phyloP scores from a whole-genome alignment of 2,329 filamentous ascomycete species.

The Drechslerella coelobrocha region DNA sequence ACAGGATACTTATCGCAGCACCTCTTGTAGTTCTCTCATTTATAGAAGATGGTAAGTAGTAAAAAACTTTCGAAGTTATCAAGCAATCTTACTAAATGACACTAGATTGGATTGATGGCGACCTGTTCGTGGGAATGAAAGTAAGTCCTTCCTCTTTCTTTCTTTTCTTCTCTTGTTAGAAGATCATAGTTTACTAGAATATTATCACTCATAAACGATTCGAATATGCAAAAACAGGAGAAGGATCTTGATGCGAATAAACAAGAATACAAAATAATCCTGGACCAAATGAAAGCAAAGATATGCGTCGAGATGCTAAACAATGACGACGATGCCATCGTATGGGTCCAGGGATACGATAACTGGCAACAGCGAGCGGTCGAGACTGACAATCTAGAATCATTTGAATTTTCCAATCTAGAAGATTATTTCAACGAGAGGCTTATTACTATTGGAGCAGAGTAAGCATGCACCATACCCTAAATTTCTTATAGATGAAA shows the following conservation, averaged over 20 bases:
- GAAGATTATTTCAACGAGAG: slow-evolving; percentile 12
- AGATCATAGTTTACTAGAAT: too few species aligned
- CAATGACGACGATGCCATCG: background rate
- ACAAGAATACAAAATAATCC: background rate
- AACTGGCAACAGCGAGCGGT: background rate
- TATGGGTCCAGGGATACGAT: slow-evolving; percentile 3
- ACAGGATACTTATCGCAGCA: too few species aligned
- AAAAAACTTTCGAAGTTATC: too few species aligned
- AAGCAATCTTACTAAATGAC: too few species aligned
- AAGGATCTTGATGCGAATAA: background rate
- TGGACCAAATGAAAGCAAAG: slow-evolving; percentile 9
- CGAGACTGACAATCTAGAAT: background rate
- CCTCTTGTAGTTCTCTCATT: too few species aligned
- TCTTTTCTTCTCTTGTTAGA: too few species aligned
- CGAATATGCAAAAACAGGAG: too few species aligned
- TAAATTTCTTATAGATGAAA: background rate
- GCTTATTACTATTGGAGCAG: background rate
- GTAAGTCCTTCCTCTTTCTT: too few species aligned
- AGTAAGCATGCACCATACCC: slow-evolving; percentile 1
- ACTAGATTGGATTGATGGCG: too few species aligned
- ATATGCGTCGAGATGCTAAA: background rate
- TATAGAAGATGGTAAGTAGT: too few species aligned
- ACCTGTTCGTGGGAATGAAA: too few species aligned
- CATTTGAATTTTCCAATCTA: background rate
- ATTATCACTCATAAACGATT: too few species aligned